Evolutionary conservation across 1,139 yeast genomes (phyloP), one percentile per base, ranked within the genome.

Genomic region (Waltiozyma sp.): DNA sequence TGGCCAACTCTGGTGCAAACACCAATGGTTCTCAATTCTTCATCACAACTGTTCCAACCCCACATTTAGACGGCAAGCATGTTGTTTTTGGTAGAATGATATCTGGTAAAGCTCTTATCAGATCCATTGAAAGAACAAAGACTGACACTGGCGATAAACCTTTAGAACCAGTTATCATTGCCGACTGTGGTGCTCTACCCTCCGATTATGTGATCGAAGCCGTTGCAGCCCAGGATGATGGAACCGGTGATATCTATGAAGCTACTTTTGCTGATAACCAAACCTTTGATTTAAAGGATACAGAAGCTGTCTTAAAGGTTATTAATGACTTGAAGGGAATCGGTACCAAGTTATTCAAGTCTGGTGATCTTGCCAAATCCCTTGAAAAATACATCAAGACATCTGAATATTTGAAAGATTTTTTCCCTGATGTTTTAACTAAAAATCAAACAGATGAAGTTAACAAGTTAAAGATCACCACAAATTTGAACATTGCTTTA

Each of bases 1-100:
- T 91, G 97, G 97, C 97, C 48, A 89, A 88, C 61, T 86, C 95
- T 6, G 97, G 97, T 13, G 89, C 95, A 44, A 79, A 83, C 61
- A 89, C 97, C 48, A 91, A 91, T 60, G 97, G 97, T 1, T 87
- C 96, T 0, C 97, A 91, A 62, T 89, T 88, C 58, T 91, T 91
- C 62, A 80, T 91, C 56, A 85, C 95, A 37, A 81, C 91, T n/a
- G 86, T 75, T 4, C 76, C 84, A 41, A 80, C 91, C 19, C 86
- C 91, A 9, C 91, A 84, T 60, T 72, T 89, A 54, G 91, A 91
- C 61, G 94, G 93, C 39, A 89, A 91, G 64, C 98, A 93, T 63
- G 97, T 89, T 44, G 96, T 91, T 9, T 93, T 91, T 61, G 99
- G 99, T 48, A 77, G 82, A 61, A 88, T 91, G 19, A 62, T 87